Evolutionary conservation across 2,329 filamentous ascomycete species (phyloP).

Genomic region (Aspergillus aculeatinus): DNA sequence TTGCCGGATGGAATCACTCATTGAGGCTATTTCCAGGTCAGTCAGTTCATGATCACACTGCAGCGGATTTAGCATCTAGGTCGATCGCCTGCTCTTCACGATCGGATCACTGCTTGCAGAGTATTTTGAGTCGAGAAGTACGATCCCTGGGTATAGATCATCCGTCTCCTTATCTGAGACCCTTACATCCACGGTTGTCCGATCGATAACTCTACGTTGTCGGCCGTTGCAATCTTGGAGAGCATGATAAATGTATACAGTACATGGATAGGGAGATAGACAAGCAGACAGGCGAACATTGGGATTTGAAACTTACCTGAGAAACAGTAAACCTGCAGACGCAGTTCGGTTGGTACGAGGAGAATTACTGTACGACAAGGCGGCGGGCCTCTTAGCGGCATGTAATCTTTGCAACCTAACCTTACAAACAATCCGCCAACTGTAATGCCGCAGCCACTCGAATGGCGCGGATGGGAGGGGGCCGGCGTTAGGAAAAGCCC

Average conservation of each 20-base stretch:
- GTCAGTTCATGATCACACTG: neutral
- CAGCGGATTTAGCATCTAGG: neutral
- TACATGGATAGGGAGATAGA: neutral
- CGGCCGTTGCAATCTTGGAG: neutral
- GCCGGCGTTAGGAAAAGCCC: neutral
- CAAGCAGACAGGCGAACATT: neutral
- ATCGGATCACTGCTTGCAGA: too few relatives aligned
- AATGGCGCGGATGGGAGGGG: neutral
- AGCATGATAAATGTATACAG: neutral
- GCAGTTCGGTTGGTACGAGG: neutral
- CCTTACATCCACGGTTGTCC: neutral
- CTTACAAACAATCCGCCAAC: neutral
- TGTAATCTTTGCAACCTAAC: neutral
- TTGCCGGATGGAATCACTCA: neutral
- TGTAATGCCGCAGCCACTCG: neutral
- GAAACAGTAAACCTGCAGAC: neutral
- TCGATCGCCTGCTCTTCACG: neutral
- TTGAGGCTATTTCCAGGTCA: neutral
- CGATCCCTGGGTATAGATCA: neutral
- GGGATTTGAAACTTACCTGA: neutral
- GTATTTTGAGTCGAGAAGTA: too few relatives aligned
- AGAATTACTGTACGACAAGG: neutral
- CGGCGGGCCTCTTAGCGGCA: neutral
- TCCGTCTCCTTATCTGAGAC: neutral
- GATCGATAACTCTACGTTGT: neutral